Conservation (phyloP, 768 basidiomycete species). For the Aureoboletus auriporus region DNA sequence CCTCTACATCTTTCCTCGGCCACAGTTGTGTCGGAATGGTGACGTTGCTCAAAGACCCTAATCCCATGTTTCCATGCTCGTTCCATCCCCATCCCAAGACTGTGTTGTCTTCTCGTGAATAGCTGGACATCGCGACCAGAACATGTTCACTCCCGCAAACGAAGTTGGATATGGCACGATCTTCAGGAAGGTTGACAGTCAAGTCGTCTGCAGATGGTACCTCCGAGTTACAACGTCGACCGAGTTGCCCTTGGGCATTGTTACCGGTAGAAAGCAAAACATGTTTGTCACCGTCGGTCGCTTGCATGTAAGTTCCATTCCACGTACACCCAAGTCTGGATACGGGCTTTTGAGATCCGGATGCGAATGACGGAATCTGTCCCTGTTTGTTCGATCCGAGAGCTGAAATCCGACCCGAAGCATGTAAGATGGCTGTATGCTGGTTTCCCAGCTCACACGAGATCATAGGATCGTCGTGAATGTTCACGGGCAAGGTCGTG, state of each 20-base stretch:
- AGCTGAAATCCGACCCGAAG: constrained; percentile 43
- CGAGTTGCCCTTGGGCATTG: constrained; percentile 63
- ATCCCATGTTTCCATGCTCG: constrained; percentile 91
- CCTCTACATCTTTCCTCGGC: constrained; percentile 31
- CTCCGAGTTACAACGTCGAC: constrained; percentile 26
- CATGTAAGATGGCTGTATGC: constrained; percentile 43
- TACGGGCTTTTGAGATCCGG: constrained; percentile 25
- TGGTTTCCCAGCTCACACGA: constrained; percentile 47
- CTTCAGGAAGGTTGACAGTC: constrained; percentile 23
- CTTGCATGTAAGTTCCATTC: constrained; percentile 67
- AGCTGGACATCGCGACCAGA: constrained; percentile 34
- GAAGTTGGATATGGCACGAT: constrained; percentile 32
- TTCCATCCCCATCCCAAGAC: constrained; percentile 98
- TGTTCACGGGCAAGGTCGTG: constrained; percentile 31
- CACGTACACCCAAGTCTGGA: constrained; percentile 59
- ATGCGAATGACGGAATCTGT: constrained; percentile 50
- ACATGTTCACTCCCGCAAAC: constrained; percentile 88
- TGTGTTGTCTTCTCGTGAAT: constrained; percentile 22
- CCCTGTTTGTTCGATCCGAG: constrained; percentile 72
- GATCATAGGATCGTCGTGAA: constrained; percentile 27
- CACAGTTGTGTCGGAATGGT: constrained; percentile 49
- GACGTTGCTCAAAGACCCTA: constrained; percentile 56
- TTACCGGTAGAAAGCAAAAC: constrained; percentile 51
- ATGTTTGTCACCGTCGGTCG: constrained; percentile 11
- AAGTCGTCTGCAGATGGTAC: constrained; percentile 1